Evolutionary conservation across 768 basidiomycete species (phyloP).

Genomic region (Lyophyllum semitale): DNA sequence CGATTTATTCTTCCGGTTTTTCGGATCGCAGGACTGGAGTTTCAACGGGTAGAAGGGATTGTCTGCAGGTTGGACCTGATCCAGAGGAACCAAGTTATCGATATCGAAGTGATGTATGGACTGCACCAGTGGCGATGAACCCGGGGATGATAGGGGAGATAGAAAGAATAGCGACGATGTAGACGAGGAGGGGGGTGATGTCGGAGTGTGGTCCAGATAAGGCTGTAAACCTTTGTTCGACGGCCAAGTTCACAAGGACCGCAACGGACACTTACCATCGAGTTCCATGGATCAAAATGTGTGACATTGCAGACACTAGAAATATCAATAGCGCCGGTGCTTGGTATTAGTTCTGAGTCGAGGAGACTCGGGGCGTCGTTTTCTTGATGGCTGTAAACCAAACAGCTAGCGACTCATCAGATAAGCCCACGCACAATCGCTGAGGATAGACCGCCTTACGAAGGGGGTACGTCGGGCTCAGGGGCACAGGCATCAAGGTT

Average conservation of each 20-base stretch:
- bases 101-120: neutral
- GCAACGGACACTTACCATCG: neutral
- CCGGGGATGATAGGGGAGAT: neutral
- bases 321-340: too few species aligned
- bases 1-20: neutral
- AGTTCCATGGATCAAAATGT: neutral
- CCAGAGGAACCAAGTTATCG: neutral
- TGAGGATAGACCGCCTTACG: neutral
- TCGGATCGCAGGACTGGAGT: too few species aligned
- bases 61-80: neutral
- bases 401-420: neutral
- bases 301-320: too few species aligned
- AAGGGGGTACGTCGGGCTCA: neutral
- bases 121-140: neutral
- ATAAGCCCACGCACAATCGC: neutral
- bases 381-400: neutral
- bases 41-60: too few species aligned
- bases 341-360: neutral
- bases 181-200: neutral
- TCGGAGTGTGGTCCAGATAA: neutral
- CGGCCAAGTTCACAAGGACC: neutral
- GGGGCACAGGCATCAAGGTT: constrained; percentile 6
- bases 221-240: neutral
- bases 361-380: neutral
- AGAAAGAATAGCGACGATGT: neutral